These are phyloP conservation scores for Teunomyces lycoperdinae DNA, from an alignment of 805 yeast species.

Conservation along the genomic window DNA sequence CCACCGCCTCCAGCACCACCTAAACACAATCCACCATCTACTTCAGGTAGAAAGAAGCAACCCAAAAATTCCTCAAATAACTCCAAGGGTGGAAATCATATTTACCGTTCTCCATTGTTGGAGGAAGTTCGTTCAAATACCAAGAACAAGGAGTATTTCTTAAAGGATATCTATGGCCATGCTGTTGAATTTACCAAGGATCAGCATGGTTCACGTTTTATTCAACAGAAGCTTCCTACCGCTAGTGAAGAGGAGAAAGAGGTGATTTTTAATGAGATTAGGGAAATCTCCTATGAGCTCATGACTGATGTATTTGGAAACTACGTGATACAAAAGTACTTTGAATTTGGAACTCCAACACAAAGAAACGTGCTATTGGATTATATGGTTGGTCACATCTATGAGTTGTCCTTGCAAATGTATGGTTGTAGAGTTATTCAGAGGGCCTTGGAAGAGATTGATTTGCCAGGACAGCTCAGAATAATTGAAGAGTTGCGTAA, in stretches of 20 bases:
- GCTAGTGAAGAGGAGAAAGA: constrained; percentile 71
- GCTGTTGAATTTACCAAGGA: constrained; percentile 91
- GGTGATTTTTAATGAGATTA: constrained; percentile 77
- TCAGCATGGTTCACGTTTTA: constrained; percentile 96
- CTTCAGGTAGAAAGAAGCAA: constrained; percentile 7
- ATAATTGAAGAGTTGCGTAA: constrained; percentile 70
- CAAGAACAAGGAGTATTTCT: constrained; percentile 54
- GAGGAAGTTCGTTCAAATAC: constrained; percentile 78
- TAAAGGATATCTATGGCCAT: constrained; percentile 79
- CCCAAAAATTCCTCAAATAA: not conserved
- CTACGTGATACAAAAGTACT: constrained; percentile 91
- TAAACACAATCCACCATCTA: not conserved
- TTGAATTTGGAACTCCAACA: constrained; percentile 72
- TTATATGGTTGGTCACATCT: constrained; percentile 70
- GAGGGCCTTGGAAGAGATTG: constrained; percentile 77
- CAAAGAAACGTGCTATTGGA: constrained; percentile 70
- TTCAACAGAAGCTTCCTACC: constrained; percentile 77
- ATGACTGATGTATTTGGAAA: constrained; percentile 98
- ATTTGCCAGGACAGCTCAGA: constrained; percentile 58
- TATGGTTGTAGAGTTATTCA: constrained; percentile 98
- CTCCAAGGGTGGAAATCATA: constrained; percentile 37
- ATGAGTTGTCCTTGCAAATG: constrained; percentile 83
- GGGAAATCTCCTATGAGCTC: constrained; percentile 68
- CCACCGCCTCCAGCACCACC: constrained; percentile 15
- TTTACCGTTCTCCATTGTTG: constrained; percentile 71